phyloP scores from a whole-genome alignment of 352 stramenopile genomes.

The Globisporangium echinulatum region DNA sequence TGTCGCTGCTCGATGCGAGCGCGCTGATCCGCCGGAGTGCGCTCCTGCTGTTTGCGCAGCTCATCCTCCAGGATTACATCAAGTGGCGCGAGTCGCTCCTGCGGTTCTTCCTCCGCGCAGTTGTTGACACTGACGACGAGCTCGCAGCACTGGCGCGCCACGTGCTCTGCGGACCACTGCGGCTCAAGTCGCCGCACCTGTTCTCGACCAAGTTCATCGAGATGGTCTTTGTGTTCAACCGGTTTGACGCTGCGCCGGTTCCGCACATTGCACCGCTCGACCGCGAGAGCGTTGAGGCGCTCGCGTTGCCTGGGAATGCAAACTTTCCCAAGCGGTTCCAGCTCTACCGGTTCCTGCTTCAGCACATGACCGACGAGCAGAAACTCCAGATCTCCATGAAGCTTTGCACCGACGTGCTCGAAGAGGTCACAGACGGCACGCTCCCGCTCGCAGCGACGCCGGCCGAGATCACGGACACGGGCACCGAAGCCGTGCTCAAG shows the following conservation, averaged over 20 bases:
- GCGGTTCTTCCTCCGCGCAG: slow-evolving; percentile 92
- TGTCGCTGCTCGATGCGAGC: slow-evolving; percentile 88
- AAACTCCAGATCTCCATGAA: slow-evolving; percentile 95
- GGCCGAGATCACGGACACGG: slow-evolving; percentile 71
- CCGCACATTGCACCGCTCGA: slow-evolving; percentile 65
- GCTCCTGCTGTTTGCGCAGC: slow-evolving; percentile 92
- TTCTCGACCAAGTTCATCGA: slow-evolving; percentile 97
- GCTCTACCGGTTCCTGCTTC: slow-evolving; percentile 93
- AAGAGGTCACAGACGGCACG: slow-evolving; percentile 83
- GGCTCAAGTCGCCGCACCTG: slow-evolving; percentile 90
- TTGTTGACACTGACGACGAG: slow-evolving; percentile 92
- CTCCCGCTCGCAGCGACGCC: slow-evolving; percentile 60
- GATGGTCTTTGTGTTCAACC: slow-evolving; percentile 96
- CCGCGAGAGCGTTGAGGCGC: slow-evolving; percentile 53
- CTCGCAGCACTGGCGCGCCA: slow-evolving; percentile 90
- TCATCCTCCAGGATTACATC: slow-evolving; percentile 98
- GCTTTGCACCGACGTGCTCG: slow-evolving; percentile 91
- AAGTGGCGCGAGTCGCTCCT: slow-evolving; percentile 96
- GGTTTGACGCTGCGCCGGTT: slow-evolving; percentile 25
- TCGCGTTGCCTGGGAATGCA: slow-evolving; percentile 46
- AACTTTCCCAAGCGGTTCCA: slow-evolving; percentile 68
- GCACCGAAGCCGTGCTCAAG: slow-evolving; percentile 86
- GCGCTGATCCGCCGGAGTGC: slow-evolving; percentile 90
- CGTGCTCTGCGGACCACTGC: slow-evolving; percentile 87
- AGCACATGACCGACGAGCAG: slow-evolving; percentile 94